These are phyloP conservation scores for Funneliformis caledonium DNA, from an alignment of 371 early-diverging fungal genomes.

Conservation along the genomic window DNA sequence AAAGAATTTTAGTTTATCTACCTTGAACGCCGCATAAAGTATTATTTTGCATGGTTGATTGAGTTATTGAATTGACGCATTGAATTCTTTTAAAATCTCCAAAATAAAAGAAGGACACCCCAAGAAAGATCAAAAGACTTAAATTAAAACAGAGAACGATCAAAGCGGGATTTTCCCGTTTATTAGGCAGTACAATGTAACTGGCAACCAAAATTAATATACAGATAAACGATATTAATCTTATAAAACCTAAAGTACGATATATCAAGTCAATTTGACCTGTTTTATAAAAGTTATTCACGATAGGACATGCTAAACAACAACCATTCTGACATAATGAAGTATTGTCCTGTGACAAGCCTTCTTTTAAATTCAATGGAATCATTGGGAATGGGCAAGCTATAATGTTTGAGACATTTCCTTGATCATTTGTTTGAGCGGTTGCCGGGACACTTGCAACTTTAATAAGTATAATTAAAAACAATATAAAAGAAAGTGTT, in stretches of 20 bases:
- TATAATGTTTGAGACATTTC: no score
- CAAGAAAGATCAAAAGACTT: background rate
- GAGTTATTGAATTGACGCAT: background rate
- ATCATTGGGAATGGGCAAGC: background rate
- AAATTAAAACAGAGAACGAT: background rate
- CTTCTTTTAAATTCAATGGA: background rate
- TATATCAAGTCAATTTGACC: background rate
- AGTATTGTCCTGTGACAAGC: background rate
- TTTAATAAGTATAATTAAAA: no score
- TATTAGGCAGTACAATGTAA: constrained; percentile 5
- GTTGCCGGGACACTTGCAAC: no score
- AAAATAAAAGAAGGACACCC: background rate
- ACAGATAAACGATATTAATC: background rate
- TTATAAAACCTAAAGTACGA: background rate
- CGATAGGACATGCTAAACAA: background rate
- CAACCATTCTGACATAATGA: background rate
- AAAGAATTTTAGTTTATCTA: background rate
- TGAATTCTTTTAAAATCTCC: background rate
- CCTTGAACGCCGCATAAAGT: constrained; percentile 4
- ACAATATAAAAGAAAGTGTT: no score
- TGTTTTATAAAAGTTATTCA: background rate
- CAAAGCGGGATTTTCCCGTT: background rate
- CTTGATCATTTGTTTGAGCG: no score
- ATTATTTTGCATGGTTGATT: background rate
- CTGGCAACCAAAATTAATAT: background rate